A percentile compares a stretch with the other conserved stretches of the same genome.
Conservation (phyloP, 1,139 yeast species). For the Entelexis paramagnoliae region DNA sequence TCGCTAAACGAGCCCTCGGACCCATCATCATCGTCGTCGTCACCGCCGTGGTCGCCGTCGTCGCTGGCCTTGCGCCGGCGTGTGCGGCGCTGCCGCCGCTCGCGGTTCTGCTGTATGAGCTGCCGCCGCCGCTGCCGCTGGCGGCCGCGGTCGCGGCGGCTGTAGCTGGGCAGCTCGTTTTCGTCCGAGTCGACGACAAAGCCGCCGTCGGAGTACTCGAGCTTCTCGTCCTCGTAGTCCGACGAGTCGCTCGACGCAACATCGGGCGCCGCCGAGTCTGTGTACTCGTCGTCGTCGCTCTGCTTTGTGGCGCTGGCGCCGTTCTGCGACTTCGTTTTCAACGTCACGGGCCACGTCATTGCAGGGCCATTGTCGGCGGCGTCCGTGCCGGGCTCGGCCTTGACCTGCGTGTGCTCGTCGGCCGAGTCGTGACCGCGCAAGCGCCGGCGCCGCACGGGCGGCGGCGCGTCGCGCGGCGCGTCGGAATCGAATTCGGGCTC, state of each 20-base stretch:
- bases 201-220: slow-evolving; percentile 24
- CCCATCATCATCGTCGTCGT: slow-evolving; percentile 21
- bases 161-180: slow-evolving; percentile 12
- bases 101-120: not conserved
- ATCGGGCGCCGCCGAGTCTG: slow-evolving; percentile 13
- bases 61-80: slow-evolving; percentile 5
- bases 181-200: slow-evolving; percentile 23
- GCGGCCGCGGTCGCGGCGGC: slow-evolving; percentile 7
- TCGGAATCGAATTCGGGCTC: not conserved
- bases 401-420: not conserved
- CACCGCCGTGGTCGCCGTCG: slow-evolving; percentile 22
- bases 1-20: slow-evolving; percentile 24
- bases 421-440: not conserved
- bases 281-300: slow-evolving; percentile 19
- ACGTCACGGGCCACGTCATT: slow-evolving; percentile 12
- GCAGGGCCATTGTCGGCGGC: not conserved
- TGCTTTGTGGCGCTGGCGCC: not conserved
- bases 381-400: not conserved
- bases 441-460: slow-evolving; percentile 1
- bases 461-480: not conserved
- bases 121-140: slow-evolving; percentile 3
- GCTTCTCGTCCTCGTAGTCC: slow-evolving; percentile 25
- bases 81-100: slow-evolving; percentile 6
- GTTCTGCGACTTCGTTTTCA: slow-evolving; percentile 9
- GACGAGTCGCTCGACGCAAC: slow-evolving; percentile 8